Evolutionary conservation across 768 basidiomycete species (phyloP).

Genomic region (Porpolomopsis calyptriformis): DNA sequence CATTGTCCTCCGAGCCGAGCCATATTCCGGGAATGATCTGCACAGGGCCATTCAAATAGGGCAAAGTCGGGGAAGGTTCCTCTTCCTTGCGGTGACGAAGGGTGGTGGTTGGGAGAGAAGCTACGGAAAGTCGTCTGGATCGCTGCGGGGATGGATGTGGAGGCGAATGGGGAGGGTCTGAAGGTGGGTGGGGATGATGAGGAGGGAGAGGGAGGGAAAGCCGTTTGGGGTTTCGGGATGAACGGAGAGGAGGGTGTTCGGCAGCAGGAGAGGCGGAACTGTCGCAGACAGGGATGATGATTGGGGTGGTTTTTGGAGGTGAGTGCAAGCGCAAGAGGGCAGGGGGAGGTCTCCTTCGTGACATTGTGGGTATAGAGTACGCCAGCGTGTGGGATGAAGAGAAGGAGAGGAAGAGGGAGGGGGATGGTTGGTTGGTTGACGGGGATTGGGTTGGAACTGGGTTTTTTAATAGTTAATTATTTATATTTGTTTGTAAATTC

Average conservation of each 20-base stretch:
- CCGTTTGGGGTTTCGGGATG: too few species aligned
- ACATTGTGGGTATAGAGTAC: conserved; percentile 18
- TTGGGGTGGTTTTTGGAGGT: too few species aligned
- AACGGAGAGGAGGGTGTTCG: too few species aligned
- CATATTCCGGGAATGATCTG: conserved; percentile 80
- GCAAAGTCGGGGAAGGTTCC: conserved; percentile 47
- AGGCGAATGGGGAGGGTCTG: conserved; percentile 22
- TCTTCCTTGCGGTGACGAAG: conserved; percentile 57
- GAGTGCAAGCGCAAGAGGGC: too few species aligned
- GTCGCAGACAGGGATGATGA: too few species aligned
- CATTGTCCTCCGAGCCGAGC: conserved; percentile 90
- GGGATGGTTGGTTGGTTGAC: conserved; percentile 8
- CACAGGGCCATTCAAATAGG: conserved; percentile 73
- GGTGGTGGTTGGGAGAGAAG: conserved; percentile 53
- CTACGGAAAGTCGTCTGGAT: conserved; percentile 55
- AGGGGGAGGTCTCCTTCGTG: conserved; percentile 34
- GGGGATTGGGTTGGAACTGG: too few species aligned
- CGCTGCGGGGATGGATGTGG: conserved; percentile 25
- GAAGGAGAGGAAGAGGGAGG: conserved; percentile 15
- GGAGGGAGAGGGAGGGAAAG: conserved; percentile 41
- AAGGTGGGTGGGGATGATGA: conserved; percentile 22
- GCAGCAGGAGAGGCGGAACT: too few species aligned
- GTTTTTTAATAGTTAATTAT: too few species aligned
- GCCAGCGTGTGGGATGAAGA: conserved; percentile 12
- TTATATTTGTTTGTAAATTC: too few species aligned